Evolutionary conservation across 352 stramenopile species (phyloP).

Genomic region (Albugo laibachii): DNA sequence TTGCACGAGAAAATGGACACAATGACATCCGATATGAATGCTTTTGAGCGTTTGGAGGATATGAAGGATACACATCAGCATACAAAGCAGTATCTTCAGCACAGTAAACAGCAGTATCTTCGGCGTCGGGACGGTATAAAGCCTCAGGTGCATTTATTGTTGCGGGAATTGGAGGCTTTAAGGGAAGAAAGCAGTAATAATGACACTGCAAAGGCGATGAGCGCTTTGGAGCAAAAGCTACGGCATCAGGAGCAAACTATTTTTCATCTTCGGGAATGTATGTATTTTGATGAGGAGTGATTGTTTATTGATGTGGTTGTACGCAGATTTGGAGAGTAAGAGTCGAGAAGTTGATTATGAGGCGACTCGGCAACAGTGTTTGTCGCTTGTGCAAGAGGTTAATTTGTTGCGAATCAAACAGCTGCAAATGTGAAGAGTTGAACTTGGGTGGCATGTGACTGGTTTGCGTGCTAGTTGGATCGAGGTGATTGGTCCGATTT

Average conservation of each 20-base stretch:
- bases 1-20: conserved; percentile 72
- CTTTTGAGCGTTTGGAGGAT: conserved; percentile 77
- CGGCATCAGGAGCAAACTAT: conserved; percentile 85
- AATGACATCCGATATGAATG: conserved; percentile 74
- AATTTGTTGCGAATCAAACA: conserved; percentile 52
- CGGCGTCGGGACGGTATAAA: conserved; percentile 68
- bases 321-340: conserved; percentile 55
- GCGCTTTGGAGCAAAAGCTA: conserved; percentile 79
- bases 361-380: conserved; percentile 59
- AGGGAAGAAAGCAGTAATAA: conserved; percentile 52
- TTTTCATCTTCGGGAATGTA: conserved; percentile 77
- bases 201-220: conserved; percentile 59
- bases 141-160: conserved; percentile 50
- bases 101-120: conserved; percentile 71
- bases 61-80: conserved; percentile 57
- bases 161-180: conserved; percentile 44
- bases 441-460: too few species aligned
- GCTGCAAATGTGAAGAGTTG: conserved; percentile 6
- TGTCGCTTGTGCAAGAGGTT: conserved; percentile 48
- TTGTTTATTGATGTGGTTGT: background rate
- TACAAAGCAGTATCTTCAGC: conserved; percentile 58
- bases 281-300: background rate
- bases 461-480: too few species aligned
- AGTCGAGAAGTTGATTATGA: conserved; percentile 80
- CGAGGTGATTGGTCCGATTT: too few species aligned